A percentile compares a stretch with the other conserved stretches of the same genome.
phyloP scores from a whole-genome alignment of 371 early-diverging fungal species.

The Zychaea mexicana region DNA sequence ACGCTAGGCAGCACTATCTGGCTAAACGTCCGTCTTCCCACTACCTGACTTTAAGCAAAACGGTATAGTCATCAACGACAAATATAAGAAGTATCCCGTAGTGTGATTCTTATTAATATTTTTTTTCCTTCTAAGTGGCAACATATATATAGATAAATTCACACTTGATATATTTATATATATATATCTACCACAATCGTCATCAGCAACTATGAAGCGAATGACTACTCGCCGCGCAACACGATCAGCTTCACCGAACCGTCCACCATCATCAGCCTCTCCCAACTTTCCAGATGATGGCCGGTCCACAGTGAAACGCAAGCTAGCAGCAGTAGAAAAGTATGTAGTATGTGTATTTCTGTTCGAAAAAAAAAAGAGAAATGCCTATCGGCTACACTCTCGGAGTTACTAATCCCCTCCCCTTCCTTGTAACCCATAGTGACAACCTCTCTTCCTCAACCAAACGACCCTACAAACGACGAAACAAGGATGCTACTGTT shows the following conservation, averaged over 20 bases:
- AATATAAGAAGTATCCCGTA: too few species aligned
- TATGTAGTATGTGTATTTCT: not conserved
- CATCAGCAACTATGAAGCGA: conserved; percentile 2
- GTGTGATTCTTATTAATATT: not conserved
- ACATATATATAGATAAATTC: not conserved
- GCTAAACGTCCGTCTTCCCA: not conserved
- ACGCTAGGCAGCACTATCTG: not conserved
- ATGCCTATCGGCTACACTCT: not conserved
- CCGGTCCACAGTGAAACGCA: not conserved
- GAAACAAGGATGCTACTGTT: not conserved
- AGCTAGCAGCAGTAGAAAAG: not conserved
- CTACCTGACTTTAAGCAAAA: not conserved
- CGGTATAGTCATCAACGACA: not conserved
- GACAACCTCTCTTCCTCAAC: not conserved
- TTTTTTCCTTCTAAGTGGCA: not conserved
- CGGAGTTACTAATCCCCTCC: not conserved
- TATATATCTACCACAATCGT: too few species aligned
- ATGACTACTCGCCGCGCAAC: conserved; percentile 1
- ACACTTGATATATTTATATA: not conserved
- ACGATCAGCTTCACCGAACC: not conserved
- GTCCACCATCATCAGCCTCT: not conserved
- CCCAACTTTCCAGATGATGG: not conserved
- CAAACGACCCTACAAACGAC: not conserved
- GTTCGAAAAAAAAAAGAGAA: too few species aligned
- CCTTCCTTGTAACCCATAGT: too few species aligned